Evolutionary conservation across 2,329 filamentous ascomycete species (phyloP), one percentile per base, ranked within the genome.

Genomic region (Penicillium paneum): DNA sequence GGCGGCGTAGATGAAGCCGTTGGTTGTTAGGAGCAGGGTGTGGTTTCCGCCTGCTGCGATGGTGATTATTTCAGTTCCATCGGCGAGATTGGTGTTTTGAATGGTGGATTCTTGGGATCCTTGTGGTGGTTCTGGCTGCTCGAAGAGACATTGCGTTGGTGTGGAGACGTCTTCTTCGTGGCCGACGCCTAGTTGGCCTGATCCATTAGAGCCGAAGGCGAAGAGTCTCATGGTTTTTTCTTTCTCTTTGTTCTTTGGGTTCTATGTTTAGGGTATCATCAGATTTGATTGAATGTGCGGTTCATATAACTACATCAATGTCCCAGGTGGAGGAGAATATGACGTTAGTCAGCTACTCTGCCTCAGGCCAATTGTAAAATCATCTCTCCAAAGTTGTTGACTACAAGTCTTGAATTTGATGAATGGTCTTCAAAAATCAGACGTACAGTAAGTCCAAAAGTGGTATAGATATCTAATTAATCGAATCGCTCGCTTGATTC

Each of bases 11-110:
- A 92, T 75, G 1, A 74, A 63, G 0, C 87, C 86, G 26, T 77
- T 68, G 4, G 76, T 67, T n/a, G 81, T 83, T 11, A 91, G 76
- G 10, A 96, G 70, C 4, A 97, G 74, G 0, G 91, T 95, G 71
- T 97, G 93, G 67, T 97, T 97, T 1, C 92, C 92, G 4, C 93
- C 93, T 8, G 90, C 80, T 41, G 69, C 74, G 26, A 87, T 77
- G 13, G 67, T 63, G 13, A 50, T 41, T n/a, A 72, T 59, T 7
- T 59, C 47, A 12, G 59, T 17, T 49, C 47, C 21, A 46, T 35
- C 31, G 17, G 15, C 1, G 10, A 13, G n/a, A 15, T 12, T n/a
- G 21, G 10, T 28, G 8, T 19, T 26, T 51, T 31, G 26, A 21
- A 32, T 17, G 12, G 31, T 42, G 15, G 19, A 17, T 38, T 11